phyloP scores from a whole-genome alignment of 345 rosid species.

The Lepidium sativum region DNA sequence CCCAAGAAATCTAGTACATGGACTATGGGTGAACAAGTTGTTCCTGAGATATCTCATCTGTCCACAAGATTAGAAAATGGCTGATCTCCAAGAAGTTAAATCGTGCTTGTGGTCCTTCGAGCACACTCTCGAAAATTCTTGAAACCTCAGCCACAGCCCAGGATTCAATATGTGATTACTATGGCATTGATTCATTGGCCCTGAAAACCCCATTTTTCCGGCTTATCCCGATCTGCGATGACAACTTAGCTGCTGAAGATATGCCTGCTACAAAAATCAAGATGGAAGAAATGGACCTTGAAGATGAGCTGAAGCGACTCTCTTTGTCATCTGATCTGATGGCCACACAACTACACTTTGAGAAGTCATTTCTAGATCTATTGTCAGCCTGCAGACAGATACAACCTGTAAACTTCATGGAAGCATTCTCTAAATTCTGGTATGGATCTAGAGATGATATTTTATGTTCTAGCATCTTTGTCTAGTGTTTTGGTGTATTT shows the following conservation, averaged over 20 bases:
- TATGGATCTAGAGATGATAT: conserved; percentile 24
- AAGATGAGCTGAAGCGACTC: conserved; percentile 50
- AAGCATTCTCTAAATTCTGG: conserved; percentile 75
- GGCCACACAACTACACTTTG: conserved; percentile 32
- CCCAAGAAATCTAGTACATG: conserved; percentile 68
- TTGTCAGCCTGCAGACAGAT: conserved; percentile 62
- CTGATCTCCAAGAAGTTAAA: conserved; percentile 51
- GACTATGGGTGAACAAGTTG: conserved; percentile 42
- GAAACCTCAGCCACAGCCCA: conserved; percentile 35
- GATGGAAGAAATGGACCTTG: conserved; percentile 37
- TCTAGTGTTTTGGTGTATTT: not conserved
- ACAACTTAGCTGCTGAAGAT: conserved; percentile 18
- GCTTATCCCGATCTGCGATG: conserved; percentile 33
- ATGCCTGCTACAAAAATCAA: conserved; percentile 16
- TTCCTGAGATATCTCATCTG: conserved; percentile 39
- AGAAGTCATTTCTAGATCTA: conserved; percentile 53
- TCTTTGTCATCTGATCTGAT: conserved; percentile 53
- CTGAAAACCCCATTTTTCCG: conserved; percentile 44
- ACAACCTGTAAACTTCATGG: conserved; percentile 48
- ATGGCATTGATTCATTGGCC: conserved; percentile 13
- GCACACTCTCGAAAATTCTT: conserved; percentile 68
- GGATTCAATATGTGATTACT: conserved; percentile 27
- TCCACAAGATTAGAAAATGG: conserved; percentile 75
- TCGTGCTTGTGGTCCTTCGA: conserved; percentile 49
- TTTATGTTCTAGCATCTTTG: not conserved